A percentile compares a stretch with the other conserved stretches of the same genome.
Conservation (phyloP, 1,284 basidiomycete genomes). For the Paramarasmius palmivorus region DNA sequence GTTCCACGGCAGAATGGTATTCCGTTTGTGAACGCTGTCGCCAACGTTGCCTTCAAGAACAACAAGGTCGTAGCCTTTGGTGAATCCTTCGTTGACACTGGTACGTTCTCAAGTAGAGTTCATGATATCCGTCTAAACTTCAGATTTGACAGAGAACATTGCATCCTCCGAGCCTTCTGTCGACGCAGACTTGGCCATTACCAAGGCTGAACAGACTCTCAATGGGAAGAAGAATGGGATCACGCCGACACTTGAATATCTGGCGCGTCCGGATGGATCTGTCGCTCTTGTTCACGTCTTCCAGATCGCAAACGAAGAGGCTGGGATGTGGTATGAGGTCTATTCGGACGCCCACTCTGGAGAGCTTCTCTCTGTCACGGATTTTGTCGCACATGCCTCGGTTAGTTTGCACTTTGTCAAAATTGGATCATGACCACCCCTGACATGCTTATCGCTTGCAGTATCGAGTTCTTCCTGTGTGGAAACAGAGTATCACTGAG, state of each 20-base stretch:
- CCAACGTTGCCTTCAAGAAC: not conserved
- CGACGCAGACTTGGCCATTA: slow-evolving; percentile 35
- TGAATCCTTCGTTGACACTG: not conserved
- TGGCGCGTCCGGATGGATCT: slow-evolving; percentile 45
- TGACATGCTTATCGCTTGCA: slow-evolving; percentile 14
- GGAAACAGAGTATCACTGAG: slow-evolving; percentile 35
- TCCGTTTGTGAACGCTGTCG: not conserved
- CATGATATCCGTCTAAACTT: no score
- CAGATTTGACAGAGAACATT: slow-evolving; percentile 28
- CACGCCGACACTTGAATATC: slow-evolving; percentile 45
- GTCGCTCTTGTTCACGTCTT: slow-evolving; percentile 54
- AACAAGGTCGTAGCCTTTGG: slow-evolving; percentile 2
- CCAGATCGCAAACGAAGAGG: slow-evolving; percentile 53
- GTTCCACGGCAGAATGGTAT: not conserved
- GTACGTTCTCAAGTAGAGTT: slow-evolving; percentile 12
- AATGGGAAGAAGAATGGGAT: slow-evolving; percentile 42
- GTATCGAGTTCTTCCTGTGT: slow-evolving; percentile 43
- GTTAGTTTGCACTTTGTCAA: slow-evolving; percentile 25
- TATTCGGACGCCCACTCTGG: slow-evolving; percentile 61
- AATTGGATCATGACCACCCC: not conserved
- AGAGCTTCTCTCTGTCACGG: slow-evolving; percentile 49
- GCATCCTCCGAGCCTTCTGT: slow-evolving; percentile 39
- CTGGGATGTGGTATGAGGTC: slow-evolving; percentile 63
- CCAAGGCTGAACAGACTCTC: slow-evolving; percentile 39
- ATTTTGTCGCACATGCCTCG: slow-evolving; percentile 47